Base-by-base conservation (phyloP, 2,329 filamentous ascomycete genomes). In the Aspergillus pseudoglaucus region DNA sequence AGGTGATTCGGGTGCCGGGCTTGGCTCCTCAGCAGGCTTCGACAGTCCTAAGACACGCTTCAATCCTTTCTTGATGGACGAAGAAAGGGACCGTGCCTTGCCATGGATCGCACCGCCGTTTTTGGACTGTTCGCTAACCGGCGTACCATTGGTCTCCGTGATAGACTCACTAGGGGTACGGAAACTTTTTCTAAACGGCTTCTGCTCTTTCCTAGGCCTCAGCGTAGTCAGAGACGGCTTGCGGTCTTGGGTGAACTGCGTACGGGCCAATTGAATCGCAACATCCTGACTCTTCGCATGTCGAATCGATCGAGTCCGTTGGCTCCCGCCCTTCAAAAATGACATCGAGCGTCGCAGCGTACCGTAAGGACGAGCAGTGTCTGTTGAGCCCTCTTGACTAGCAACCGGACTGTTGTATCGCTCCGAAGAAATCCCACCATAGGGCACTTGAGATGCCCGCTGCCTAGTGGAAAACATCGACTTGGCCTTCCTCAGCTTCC, bases 401-500 rank as follows among this genome's bases (percentile, higher is more conserved):
- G 35, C 8, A n/a, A 46, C 33, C 27, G 23, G 46, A 47, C 48
- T 47, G 38, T 47, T 41, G 45, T 49, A 48, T 9, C 33, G 43
- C 2, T 51, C 47, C n/a, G 51, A 43, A 17, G 53, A 44, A 6
- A 54, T 45, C 27, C 50, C 35, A 12, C 25, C 56, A 43, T 59
- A 51, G 20, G 51, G 14, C 4, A 50, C 44, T 18, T 56, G 58
- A 4, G 62, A 58, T 14, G 62, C 51, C 27, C 64, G 60, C 30
- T 63, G 65, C 44, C 66, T 61, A 2, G 71, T 66, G 6, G 66
- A 66, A 47, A 74, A 73, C 71, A 75, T 72, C n/a, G 74, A 76
- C 49, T 67, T 72, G 6, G 73, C 64, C 52, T 71, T 75, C 27
- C 70, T 69, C 25, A 76, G 61, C 44, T 65, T 69, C 20, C 72